Evolutionary conservation across 805 yeast species (phyloP), one percentile per base, ranked within the genome.

Genomic region (Candida sphagnicola): DNA sequence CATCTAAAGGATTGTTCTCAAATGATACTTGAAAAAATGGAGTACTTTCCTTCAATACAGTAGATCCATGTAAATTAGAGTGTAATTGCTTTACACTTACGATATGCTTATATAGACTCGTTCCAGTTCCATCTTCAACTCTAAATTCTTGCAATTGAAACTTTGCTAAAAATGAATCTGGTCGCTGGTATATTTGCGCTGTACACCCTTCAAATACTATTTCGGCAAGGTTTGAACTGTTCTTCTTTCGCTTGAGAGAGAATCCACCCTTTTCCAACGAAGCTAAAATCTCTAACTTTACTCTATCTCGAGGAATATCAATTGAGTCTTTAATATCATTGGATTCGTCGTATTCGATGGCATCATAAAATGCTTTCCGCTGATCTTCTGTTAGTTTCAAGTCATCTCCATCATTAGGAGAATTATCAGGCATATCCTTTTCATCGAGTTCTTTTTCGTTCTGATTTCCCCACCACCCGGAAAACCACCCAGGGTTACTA

Each of bases 1-100:
- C 83, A 59, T 88, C 93, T 24, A 87, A 59, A 1, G 99, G 99
- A 51, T 90, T 86, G 23, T 78, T 74, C 56, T 95, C 99, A 57
- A 86, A 87, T 0, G 84, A 72, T 2, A 87, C 72, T 54, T 82
- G 80, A 59, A 95, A 88, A 47, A 93, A 85, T 1, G 95, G 95
- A 18, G 76, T 80, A 2, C 51, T 49, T 6, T 43, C 48, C 2
- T 49, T 56, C 2, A 39, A 37, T 3, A 34, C 44, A 10, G 11
- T 25, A 2, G 14, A 12, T 8, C 28, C 24, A 14, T 61, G 73
- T 4, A 58, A 55, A n/a, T 65, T 67, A 1, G 71, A 56, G 37
- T 69, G 74, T 17, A 73, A 56, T 30, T 82, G 80, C 49, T 86
- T 86, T 15, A 88, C 95, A 54, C 90, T 85, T 10, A 90, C 93